Conservation (phyloP, 2,329 filamentous ascomycete species). For the Colletotrichum destructivum region DNA sequence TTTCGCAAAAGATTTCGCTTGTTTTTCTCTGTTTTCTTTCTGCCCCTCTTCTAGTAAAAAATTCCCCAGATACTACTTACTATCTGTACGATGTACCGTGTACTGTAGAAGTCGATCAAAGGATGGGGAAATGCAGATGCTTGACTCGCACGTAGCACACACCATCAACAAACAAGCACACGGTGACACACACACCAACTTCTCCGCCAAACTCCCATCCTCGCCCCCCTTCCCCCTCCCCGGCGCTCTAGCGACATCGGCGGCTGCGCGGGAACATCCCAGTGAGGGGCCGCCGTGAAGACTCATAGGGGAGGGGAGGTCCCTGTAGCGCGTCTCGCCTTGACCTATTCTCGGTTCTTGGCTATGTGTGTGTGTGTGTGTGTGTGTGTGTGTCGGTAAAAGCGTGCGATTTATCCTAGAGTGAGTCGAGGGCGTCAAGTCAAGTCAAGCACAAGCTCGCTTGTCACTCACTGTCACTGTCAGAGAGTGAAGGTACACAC, state of each 20-base stretch:
- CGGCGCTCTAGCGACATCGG: constrained; percentile 36
- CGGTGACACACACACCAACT: constrained; percentile 1
- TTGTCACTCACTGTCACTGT: constrained; percentile 1
- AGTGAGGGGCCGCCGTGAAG: constrained; percentile 32
- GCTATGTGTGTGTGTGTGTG: neutral
- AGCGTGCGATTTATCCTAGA: no score
- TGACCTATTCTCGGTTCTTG: constrained; percentile 8
- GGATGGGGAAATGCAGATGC: neutral
- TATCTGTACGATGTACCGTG: no score
- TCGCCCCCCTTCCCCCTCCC: neutral
- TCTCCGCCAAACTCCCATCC: constrained; percentile 4
- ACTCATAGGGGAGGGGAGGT: constrained; percentile 9
- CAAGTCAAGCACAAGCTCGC: neutral
- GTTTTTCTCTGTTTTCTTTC: neutral
- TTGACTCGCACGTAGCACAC: constrained; percentile 1
- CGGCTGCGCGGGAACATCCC: constrained; percentile 32
- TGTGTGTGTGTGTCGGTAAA: neutral
- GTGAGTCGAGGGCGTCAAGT: no score
- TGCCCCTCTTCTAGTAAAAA: neutral
- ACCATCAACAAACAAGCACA: neutral
- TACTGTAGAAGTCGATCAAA: neutral
- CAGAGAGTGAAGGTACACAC: neutral
- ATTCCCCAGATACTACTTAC: neutral
- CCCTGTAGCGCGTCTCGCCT: constrained; percentile 32
- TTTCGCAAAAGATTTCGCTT: neutral